phyloP scores from a whole-genome alignment of 345 rosid species.

The Trapa incisa region DNA sequence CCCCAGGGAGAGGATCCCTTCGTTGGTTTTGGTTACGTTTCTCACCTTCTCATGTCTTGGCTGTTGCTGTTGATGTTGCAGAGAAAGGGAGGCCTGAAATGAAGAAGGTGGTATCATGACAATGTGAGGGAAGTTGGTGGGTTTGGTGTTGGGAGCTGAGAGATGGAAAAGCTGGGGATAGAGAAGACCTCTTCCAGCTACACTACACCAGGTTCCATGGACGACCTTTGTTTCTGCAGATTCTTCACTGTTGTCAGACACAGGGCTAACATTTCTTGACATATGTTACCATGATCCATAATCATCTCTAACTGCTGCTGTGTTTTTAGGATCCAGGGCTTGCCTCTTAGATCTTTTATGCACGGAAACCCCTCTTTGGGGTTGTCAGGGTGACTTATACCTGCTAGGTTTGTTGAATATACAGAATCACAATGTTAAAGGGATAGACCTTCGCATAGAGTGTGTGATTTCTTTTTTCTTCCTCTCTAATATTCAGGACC shows the following conservation, averaged over 20 bases:
- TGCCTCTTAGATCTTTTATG: slow-evolving; percentile 49
- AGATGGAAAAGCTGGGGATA: neutral
- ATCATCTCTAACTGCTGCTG: neutral
- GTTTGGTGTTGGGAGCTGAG: slow-evolving; percentile 3
- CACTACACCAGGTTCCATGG: neutral
- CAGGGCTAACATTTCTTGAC: neutral
- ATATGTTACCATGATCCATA: neutral
- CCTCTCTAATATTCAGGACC: slow-evolving; percentile 26
- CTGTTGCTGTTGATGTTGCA: neutral
- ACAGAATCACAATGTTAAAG: neutral
- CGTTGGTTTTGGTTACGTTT: neutral
- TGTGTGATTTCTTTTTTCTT: slow-evolving; percentile 9
- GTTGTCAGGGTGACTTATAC: slow-evolving; percentile 14
- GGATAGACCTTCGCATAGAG: neutral
- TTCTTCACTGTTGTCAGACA: neutral
- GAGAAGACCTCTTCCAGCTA: neutral
- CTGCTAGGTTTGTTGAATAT: neutral
- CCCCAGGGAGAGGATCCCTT: neutral
- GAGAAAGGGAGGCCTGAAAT: neutral
- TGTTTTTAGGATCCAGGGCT: slow-evolving; percentile 27
- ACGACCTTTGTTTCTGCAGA: neutral
- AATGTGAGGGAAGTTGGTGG: neutral
- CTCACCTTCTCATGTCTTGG: neutral
- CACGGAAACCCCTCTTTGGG: slow-evolving; percentile 31
- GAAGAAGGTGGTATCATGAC: neutral